Conservation (phyloP, 352 stramenopile genomes). For the Phytopythium chamaehyphon region DNA sequence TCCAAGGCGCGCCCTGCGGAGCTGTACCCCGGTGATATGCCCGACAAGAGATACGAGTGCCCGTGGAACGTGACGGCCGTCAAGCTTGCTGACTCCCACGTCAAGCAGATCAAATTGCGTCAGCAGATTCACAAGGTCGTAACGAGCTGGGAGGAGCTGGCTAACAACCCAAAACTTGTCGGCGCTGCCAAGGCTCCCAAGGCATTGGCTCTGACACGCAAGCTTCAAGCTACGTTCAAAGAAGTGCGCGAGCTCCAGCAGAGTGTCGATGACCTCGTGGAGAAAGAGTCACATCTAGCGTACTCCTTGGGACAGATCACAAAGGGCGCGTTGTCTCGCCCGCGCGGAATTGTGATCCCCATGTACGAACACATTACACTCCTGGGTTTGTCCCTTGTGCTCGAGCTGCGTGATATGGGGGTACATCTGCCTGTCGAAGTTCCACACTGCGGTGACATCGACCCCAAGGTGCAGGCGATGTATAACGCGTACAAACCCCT, state of each 20-base stretch:
- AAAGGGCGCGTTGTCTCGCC: conserved; percentile 10
- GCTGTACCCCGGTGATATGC: conserved; percentile 38
- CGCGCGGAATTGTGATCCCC: conserved; percentile 34
- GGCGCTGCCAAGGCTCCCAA: conserved; percentile 17
- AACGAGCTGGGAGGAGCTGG: conserved; percentile 11
- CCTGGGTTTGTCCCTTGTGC: conserved; percentile 31
- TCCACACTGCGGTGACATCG: conserved; percentile 39
- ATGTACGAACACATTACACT: conserved; percentile 31
- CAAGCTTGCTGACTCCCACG: conserved; percentile 29
- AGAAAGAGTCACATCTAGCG: conserved; percentile 20
- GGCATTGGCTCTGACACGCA: conserved; percentile 9
- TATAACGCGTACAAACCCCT: conserved; percentile 21
- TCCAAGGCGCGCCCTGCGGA: conserved; percentile 39
- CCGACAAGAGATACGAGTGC: conserved; percentile 43
- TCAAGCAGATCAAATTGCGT: conserved; percentile 31
- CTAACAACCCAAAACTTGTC: neutral
- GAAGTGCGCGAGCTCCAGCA: neutral
- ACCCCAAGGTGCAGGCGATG: conserved; percentile 12
- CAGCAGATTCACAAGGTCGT: conserved; percentile 46
- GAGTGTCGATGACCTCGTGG: conserved; percentile 11
- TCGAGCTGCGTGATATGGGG: conserved; percentile 29
- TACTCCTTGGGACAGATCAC: conserved; percentile 16
- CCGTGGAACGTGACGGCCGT: conserved; percentile 47
- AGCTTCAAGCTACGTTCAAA: neutral
- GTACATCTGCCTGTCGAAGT: conserved; percentile 33